Percentiles rank a stretch among this genome's conserved stretches.
Evolutionary conservation across 208 protist species (phyloP).

Genomic region (Trypanosoma boissoni): DNA sequence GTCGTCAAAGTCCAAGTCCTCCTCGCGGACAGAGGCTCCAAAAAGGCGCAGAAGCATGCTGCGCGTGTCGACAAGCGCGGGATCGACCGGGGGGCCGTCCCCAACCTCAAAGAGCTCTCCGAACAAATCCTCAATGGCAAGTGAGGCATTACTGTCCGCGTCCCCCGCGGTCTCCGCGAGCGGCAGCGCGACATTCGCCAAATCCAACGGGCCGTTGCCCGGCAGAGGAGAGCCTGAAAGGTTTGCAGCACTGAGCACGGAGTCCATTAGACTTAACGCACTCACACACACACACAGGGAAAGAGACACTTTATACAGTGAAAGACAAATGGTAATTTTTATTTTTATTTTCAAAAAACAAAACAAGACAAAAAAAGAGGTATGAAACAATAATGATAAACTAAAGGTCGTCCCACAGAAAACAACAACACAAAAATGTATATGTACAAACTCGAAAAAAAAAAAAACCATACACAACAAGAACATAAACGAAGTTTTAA

Average conservation of each 20-base stretch:
- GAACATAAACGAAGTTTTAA: not conserved
- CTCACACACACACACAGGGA: too few relatives aligned
- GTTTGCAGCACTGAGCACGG: too few relatives aligned
- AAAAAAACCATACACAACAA: slow-evolving; percentile 1
- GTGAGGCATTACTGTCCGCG: slow-evolving; percentile 4
- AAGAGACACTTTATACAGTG: too few relatives aligned
- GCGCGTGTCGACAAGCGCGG: slow-evolving; percentile 57
- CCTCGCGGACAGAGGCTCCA: slow-evolving; percentile 38
- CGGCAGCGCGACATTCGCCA: slow-evolving; percentile 4
- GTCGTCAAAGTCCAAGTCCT: slow-evolving; percentile 48
- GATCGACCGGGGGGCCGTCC: slow-evolving; percentile 29
- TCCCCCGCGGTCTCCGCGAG: not conserved
- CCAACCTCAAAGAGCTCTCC: slow-evolving; percentile 52
- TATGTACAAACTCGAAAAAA: not conserved
- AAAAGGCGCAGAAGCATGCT: slow-evolving; percentile 56
- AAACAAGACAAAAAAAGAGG: not conserved
- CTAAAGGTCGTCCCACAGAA: not conserved
- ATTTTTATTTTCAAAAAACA: slow-evolving; percentile 7
- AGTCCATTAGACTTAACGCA: too few relatives aligned
- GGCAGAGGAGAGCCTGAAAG: too few relatives aligned
- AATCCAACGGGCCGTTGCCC: too few relatives aligned
- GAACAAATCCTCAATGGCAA: slow-evolving; percentile 56
- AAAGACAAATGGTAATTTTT: slow-evolving; percentile 1
- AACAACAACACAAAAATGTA: not conserved
- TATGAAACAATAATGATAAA: not conserved